Conservation (phyloP, 805 yeast species). For the Candida parachauliodes region DNA sequence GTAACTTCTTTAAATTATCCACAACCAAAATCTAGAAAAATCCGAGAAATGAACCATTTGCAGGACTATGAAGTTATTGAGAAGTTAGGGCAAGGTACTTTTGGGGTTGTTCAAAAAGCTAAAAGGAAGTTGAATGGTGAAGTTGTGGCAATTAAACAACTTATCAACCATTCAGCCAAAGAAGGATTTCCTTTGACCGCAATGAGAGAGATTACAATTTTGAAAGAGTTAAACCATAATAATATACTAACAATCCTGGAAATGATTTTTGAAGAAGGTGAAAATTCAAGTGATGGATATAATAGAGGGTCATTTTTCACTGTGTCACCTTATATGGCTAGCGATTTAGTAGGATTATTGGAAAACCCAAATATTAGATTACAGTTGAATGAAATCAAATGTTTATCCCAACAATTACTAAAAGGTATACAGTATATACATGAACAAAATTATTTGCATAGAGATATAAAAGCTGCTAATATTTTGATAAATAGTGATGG, state of each 20-base stretch:
- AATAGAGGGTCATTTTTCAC: constrained; percentile 63
- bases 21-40: constrained; percentile 2
- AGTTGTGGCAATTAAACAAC: constrained; percentile 82
- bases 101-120: constrained; percentile 81
- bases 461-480: constrained; percentile 97
- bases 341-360: constrained; percentile 85
- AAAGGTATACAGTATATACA: constrained; percentile 83
- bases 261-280: constrained; percentile 52
- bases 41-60: constrained; percentile 25
- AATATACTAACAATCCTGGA: constrained; percentile 78
- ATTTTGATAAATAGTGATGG: constrained; percentile 77
- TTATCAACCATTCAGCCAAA: constrained; percentile 71
- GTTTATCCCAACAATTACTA: constrained; percentile 74
- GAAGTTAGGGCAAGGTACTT: constrained; percentile 45
- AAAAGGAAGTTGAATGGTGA: constrained; percentile 47
- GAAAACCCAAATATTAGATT: constrained; percentile 71
- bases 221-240: constrained; percentile 64
- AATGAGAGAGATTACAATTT: constrained; percentile 80
- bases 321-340: constrained; percentile 89
- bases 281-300: constrained; percentile 28
- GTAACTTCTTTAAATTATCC: neutral
- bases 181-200: constrained; percentile 94
- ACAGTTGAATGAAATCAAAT: constrained; percentile 68
- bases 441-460: constrained; percentile 54
- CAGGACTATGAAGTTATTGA: constrained; percentile 29